A percentile compares a stretch with the other conserved stretches of the same genome.
These are phyloP conservation scores for Candida andamanensis DNA, from an alignment of 805 yeast genomes.

Conservation along the genomic window DNA sequence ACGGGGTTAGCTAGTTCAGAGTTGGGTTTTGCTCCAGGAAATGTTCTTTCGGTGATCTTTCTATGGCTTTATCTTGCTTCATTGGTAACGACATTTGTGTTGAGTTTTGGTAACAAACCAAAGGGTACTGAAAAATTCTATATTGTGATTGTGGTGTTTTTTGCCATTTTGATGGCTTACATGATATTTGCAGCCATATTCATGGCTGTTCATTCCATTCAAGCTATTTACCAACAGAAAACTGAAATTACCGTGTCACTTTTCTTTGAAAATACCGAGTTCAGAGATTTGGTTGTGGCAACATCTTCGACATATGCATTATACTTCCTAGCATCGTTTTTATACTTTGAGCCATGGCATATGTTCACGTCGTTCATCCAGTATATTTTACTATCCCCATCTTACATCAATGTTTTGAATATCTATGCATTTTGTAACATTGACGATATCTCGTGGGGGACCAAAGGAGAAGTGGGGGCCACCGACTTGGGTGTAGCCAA, in stretches of 20 bases:
- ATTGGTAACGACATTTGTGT: conserved; percentile 53
- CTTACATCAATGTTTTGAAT: conserved; percentile 53
- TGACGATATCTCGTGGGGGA: conserved; percentile 72
- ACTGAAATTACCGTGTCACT: conserved; percentile 40
- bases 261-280: conserved; percentile 42
- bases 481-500: conserved; percentile 52
- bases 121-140: conserved; percentile 55
- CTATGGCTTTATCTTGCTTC: conserved; percentile 54
- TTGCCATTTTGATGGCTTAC: conserved; percentile 58
- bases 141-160: conserved; percentile 47
- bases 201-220: conserved; percentile 50
- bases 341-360: conserved; percentile 66
- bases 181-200: conserved; percentile 54
- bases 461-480: conserved; percentile 64
- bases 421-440: conserved; percentile 68
- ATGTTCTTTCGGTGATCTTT: conserved; percentile 46
- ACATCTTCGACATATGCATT: conserved; percentile 57
- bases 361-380: conserved; percentile 51
- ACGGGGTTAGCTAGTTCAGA: conserved; percentile 40
- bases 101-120: conserved; percentile 62
- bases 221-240: conserved; percentile 26
- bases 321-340: conserved; percentile 52
- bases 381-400: conserved; percentile 47
- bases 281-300: conserved; percentile 51
- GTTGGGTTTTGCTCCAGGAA: conserved; percentile 42